Evolutionary conservation across 164 flowering plant species (phyloP), one percentile per base, ranked within the genome.

Genomic region (Echeveria elegans): DNA sequence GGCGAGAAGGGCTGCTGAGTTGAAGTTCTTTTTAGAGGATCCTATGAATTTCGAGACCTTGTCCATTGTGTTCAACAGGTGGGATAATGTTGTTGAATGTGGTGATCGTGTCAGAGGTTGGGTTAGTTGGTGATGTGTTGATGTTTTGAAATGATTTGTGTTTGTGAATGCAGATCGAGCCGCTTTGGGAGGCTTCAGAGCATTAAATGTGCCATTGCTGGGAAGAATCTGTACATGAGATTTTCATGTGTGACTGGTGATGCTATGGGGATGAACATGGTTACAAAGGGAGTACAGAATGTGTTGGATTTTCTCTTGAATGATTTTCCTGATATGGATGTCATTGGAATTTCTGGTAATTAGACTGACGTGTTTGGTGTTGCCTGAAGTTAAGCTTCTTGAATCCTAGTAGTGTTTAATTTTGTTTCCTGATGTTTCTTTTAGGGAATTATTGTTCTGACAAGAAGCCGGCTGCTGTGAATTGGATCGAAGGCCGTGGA

Each of bases 21-120:
- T 82, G 70, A 84, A 82, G 77, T 82, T 84, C 65, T 83, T 79
- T 78, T 60, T 84, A 70, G 90, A 86, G 64, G 77, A 86, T 72
- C 84, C 84, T 5, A 31, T 45, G 30, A 81, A 86, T 70, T 86
- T 84, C 58, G 86, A 82, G 7, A 81, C 85, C 11, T 31, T 86
- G 45, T 48, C 85, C 31, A 66, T 76, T 31, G 77, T 82, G 28
- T 86, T 86, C 69, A 86, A 82, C 77, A 81, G 80, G 90, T 86
- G 19, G 66, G 64, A 4, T 43, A 38, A 32, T 68, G 34, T 18
- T 36, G 2, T 64, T 64, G 24, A 36, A 23, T 6, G 29, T 29
- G 64, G 2, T 60, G 21, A 4, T 59, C 0, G 36, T 26, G n/a
- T 59, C 19, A 19, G 61, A 58, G 32, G 5, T 58, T 58, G 26